Evolutionary conservation across 768 basidiomycete genomes (phyloP), one percentile per base, ranked within the genome.

Genomic region (Trametes maxima): DNA sequence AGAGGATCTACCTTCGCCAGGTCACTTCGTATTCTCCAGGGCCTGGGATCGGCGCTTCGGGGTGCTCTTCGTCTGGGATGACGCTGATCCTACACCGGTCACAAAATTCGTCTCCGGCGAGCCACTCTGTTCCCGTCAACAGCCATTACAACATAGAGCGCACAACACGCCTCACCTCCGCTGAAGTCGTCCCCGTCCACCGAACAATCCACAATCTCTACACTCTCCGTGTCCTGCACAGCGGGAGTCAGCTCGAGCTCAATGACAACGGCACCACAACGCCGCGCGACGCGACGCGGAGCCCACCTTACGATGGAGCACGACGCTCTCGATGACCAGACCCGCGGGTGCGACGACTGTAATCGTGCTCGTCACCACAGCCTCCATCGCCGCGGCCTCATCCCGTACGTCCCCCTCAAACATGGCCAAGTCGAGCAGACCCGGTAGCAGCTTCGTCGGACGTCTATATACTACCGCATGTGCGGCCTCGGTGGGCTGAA

Each of bases 61-160:
- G 61, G 13, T 74, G 72, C 16, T 80, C 78, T 35, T 80, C 83
- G 22, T 75, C 72, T 25, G 74, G 65, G 3, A 78, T 70, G 59
- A 88, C 69, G 46, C 75, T 77, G 42, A 90, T 73, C 12, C 81
- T 80, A 66, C 84, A 86, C 21, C 80, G 67, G 36, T 85, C 79
- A 43, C 79, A 81, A 62, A 90, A 82, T 60, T 82, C 82, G 66
- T 94, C 92, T 0, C 87, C 88, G 11, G 83, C 68, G 24, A 83
- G 71, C 73, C 83, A 89, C 62, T 88, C 89, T 89, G 62, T 10
- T 21, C 24, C 12, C 8, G 51, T 11, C 53, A 47, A 36, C 22
- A 21, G 39, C 28, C 24, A 42, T 10, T 4, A 1, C 19, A 11
- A 36, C 19, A 54, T 17, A 19, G 14, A 17, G 19, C 8, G 14